These are phyloP conservation scores for Candida boleticola DNA, from an alignment of 805 yeast species.

Conservation along the genomic window DNA sequence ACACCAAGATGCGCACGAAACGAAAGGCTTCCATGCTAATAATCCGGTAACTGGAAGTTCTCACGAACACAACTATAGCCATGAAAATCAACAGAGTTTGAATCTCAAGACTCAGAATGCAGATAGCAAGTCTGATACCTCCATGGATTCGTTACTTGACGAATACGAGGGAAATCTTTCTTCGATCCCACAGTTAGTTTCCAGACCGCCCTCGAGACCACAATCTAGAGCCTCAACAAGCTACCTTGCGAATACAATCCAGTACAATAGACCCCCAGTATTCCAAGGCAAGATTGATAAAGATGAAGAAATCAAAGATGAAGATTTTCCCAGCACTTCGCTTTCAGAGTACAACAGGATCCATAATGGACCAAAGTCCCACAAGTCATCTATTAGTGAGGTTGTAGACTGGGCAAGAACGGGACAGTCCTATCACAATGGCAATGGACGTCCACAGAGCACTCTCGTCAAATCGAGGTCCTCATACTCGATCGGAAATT, in stretches of 20 bases:
- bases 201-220: constrained; percentile 28
- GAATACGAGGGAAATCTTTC: constrained; percentile 44
- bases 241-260: not conserved
- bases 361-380: constrained; percentile 23
- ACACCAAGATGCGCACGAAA: no score
- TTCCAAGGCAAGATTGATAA: constrained; percentile 9
- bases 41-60: no score
- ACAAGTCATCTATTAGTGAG: constrained; percentile 40
- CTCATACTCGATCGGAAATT: constrained; percentile 5
- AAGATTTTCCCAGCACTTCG: constrained; percentile 33
- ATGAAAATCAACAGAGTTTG: no score
- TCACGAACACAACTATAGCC: not conserved
- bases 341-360: constrained; percentile 33
- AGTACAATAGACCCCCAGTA: constrained; percentile 8
- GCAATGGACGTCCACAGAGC: not conserved
- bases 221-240: constrained; percentile 20
- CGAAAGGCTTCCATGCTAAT: no score
- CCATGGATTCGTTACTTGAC: constrained; percentile 42
- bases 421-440: not conserved
- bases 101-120: not conserved
- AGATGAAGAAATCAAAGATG: constrained; percentile 13
- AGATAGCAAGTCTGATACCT: constrained; percentile 20
- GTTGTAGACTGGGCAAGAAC: constrained; percentile 8
- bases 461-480: constrained; percentile 19
- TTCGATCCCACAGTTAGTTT: constrained; percentile 19